Conservation (phyloP, 2,329 filamentous ascomycete species). For the Septoria linicola region DNA sequence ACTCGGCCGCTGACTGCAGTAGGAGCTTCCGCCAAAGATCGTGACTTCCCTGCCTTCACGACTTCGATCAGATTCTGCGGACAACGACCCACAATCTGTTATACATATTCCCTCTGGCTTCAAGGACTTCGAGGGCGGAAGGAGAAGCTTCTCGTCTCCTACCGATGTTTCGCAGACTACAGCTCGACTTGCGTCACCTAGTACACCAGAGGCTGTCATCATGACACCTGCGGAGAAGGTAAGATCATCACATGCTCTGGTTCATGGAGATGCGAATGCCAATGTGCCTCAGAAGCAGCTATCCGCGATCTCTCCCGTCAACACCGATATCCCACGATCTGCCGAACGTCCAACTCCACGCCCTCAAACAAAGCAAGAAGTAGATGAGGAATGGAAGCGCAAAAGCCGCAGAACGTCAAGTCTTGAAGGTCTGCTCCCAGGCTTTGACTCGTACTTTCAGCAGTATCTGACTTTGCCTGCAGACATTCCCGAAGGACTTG, state of each 20-base stretch:
- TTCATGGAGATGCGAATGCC: not conserved
- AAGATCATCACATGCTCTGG: constrained; percentile 2
- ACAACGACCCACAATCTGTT: constrained; percentile 81
- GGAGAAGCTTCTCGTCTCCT: constrained; percentile 21
- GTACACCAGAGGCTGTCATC: constrained; percentile 36
- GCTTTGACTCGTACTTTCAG: constrained; percentile 18
- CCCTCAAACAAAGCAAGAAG: constrained; percentile 78
- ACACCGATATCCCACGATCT: constrained; percentile 67
- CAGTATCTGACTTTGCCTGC: constrained; percentile 24
- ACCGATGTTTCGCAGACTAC: constrained; percentile 28
- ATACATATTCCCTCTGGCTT: constrained; percentile 89
- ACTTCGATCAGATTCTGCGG: constrained; percentile 53
- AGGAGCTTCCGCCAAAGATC: constrained; percentile 45
- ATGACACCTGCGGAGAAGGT: constrained; percentile 35
- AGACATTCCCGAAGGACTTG: constrained; percentile 51
- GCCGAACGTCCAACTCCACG: constrained; percentile 72
- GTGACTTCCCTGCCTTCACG: constrained; percentile 46
- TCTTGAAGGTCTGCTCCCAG: constrained; percentile 64
- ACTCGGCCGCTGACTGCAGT: constrained; percentile 15
- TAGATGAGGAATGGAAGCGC: constrained; percentile 57
- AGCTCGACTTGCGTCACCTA: constrained; percentile 38
- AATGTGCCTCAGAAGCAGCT: constrained; percentile 1
- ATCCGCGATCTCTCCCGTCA: constrained; percentile 61
- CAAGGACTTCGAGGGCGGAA: constrained; percentile 62
- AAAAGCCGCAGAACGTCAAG: constrained; percentile 67